Evolutionary conservation across 768 basidiomycete genomes (phyloP).

Genomic region (Calocybe gangraenosa): DNA sequence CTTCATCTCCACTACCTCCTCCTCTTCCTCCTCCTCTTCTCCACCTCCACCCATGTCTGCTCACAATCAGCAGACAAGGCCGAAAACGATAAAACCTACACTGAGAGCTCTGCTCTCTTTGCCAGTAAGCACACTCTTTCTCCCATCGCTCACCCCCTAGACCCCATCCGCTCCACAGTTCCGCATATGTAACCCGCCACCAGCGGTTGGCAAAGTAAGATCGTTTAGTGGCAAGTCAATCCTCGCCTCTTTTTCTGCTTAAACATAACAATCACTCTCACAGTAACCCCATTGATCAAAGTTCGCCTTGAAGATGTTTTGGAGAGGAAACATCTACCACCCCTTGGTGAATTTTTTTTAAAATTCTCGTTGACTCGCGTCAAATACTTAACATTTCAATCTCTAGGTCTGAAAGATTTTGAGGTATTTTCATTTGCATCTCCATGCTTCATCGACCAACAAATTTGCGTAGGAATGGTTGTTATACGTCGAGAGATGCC

Average conservation of each 20-base stretch:
- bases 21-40: conserved; percentile 5
- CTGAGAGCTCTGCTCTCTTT: conserved; percentile 31
- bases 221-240: conserved; percentile 49
- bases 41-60: conserved; percentile 14
- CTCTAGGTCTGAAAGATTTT: conserved; percentile 63
- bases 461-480: conserved; percentile 60
- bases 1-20: conserved; percentile 2
- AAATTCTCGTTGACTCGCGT: too few relatives aligned
- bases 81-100: conserved; percentile 22
- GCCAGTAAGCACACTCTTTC: conserved; percentile 22
- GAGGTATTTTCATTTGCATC: conserved; percentile 32
- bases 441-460: conserved; percentile 4
- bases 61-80: conserved; percentile 20
- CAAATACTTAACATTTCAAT: conserved; percentile 4
- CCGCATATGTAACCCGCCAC: conserved; percentile 66
- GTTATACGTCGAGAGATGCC: conserved; percentile 69
- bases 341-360: conserved; percentile 46
- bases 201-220: conserved; percentile 62
- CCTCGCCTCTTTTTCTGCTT: neutral
- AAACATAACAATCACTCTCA: conserved; percentile 5
- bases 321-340: conserved; percentile 73
- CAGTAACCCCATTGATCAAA: conserved; percentile 63
- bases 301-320: conserved; percentile 73
- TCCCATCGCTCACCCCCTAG: conserved; percentile 10
- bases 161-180: conserved; percentile 23